Conservation (phyloP, 73 alveolate species). For the Diophrys appendiculata region DNA sequence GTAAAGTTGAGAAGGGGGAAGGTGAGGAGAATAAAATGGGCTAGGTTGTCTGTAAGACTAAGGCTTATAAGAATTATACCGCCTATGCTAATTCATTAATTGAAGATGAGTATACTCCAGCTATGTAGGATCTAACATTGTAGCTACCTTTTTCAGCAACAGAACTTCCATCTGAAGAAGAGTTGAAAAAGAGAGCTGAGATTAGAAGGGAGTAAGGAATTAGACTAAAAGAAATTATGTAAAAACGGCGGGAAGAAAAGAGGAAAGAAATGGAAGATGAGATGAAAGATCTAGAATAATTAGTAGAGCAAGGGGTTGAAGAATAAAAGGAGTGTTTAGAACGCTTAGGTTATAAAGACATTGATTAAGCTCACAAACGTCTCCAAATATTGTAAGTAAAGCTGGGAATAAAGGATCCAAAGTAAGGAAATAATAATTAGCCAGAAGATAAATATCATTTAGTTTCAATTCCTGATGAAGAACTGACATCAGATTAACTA, state of each 20-base stretch:
- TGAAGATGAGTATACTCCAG: background rate
- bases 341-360: slow-evolving; percentile 71
- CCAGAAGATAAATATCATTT: slow-evolving; percentile 84
- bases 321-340: slow-evolving; percentile 79
- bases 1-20: background rate
- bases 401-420: slow-evolving; percentile 70
- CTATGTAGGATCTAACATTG: slow-evolving; percentile 5
- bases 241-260: slow-evolving; percentile 60
- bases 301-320: slow-evolving; percentile 54
- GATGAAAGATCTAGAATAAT: slow-evolving; percentile 31
- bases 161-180: slow-evolving; percentile 51
- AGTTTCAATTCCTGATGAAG: slow-evolving; percentile 84
- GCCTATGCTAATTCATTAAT: slow-evolving; percentile 7
- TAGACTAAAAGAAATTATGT: slow-evolving; percentile 56
- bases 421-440: slow-evolving; percentile 65
- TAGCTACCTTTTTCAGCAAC: slow-evolving; percentile 46
- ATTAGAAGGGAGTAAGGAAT: slow-evolving; percentile 62
- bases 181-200: slow-evolving; percentile 32
- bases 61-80: slow-evolving; percentile 5
- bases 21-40: background rate
- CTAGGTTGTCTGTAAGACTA: background rate
- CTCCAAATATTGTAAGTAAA: slow-evolving; percentile 72
- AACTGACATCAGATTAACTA: slow-evolving; percentile 82
- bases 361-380: slow-evolving; percentile 76
- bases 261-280: slow-evolving; percentile 53